Evolutionary conservation across 1,284 basidiomycete species (phyloP).

Genomic region (Lentinus polychrous): DNA sequence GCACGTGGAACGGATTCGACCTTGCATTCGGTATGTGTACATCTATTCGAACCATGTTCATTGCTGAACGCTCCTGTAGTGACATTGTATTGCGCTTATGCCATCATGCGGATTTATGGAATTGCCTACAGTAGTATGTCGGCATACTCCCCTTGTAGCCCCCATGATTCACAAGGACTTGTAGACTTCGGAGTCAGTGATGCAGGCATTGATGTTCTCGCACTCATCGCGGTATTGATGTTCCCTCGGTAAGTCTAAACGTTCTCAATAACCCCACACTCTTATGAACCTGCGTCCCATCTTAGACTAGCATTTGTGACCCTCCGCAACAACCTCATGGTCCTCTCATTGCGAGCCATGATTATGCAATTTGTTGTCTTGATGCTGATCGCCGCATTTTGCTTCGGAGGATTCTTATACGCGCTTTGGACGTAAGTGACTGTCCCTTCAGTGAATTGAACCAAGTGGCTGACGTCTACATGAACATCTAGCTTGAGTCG

Average conservation of each 20-base stretch:
- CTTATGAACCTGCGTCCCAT: neutral
- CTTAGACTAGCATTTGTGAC: slow-evolving; percentile 80
- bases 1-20: slow-evolving; percentile 90
- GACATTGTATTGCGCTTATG: slow-evolving; percentile 73
- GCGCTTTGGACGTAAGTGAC: slow-evolving; percentile 78
- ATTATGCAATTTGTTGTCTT: slow-evolving; percentile 70
- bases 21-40: slow-evolving; percentile 64
- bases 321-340: slow-evolving; percentile 80
- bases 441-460: neutral
- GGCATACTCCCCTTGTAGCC: neutral
- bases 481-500: slow-evolving; percentile 43
- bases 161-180: neutral
- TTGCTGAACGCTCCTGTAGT: slow-evolving; percentile 35
- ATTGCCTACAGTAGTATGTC: slow-evolving; percentile 51
- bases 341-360: slow-evolving; percentile 75
- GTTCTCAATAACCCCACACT: neutral
- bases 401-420: slow-evolving; percentile 86
- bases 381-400: slow-evolving; percentile 86
- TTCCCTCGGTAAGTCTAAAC: slow-evolving; percentile 64
- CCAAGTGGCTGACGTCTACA: neutral
- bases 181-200: slow-evolving; percentile 55
- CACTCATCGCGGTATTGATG: slow-evolving; percentile 77
- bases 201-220: slow-evolving; percentile 67
- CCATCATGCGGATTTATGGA: slow-evolving; percentile 67
- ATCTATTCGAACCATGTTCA: neutral